These are phyloP conservation scores for Nigrospora osmanthi DNA, from an alignment of 2,329 filamentous ascomycete genomes.

Conservation along the genomic window DNA sequence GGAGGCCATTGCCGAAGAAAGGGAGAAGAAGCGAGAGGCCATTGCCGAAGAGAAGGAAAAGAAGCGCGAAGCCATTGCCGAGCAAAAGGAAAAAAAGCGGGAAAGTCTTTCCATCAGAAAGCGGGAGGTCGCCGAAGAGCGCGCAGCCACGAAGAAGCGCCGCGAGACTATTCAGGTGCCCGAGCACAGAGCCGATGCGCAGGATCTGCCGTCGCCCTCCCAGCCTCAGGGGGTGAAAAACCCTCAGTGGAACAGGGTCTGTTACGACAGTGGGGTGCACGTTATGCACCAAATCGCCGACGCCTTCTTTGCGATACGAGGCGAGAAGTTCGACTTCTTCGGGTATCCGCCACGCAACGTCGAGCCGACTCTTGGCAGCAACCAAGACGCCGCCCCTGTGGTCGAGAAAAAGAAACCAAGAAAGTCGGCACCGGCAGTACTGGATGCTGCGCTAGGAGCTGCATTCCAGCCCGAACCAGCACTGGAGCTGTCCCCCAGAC, in stretches of 20 bases:
- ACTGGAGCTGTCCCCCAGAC: too few species aligned
- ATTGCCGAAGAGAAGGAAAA: not conserved
- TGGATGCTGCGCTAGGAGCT: conserved; percentile 7
- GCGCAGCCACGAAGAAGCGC: not conserved
- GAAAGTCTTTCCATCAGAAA: conserved; percentile 1
- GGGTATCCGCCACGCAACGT: conserved; percentile 22
- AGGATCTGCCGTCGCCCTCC: too few species aligned
- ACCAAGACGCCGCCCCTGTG: not conserved
- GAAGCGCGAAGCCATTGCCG: not conserved
- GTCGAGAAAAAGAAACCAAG: conserved; percentile 21
- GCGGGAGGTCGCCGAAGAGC: not conserved
- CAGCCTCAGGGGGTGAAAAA: conserved; percentile 14
- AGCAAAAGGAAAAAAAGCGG: conserved; percentile 2
- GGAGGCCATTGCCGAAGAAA: conserved; percentile 8
- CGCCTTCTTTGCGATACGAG: conserved; percentile 19
- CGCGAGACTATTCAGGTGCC: conserved; percentile 3
- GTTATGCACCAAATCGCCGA: conserved; percentile 22
- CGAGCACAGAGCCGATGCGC: not conserved
- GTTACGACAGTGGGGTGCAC: conserved; percentile 22
- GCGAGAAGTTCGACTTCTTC: conserved; percentile 21
- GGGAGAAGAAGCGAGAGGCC: conserved; percentile 1
- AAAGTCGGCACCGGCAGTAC: conserved; percentile 30
- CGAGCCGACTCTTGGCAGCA: not conserved
- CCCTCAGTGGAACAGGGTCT: conserved; percentile 21
- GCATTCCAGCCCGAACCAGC: too few species aligned